Conservation (phyloP, 371 early-diverging fungal genomes). For the Choanephora cucurbitarum region DNA sequence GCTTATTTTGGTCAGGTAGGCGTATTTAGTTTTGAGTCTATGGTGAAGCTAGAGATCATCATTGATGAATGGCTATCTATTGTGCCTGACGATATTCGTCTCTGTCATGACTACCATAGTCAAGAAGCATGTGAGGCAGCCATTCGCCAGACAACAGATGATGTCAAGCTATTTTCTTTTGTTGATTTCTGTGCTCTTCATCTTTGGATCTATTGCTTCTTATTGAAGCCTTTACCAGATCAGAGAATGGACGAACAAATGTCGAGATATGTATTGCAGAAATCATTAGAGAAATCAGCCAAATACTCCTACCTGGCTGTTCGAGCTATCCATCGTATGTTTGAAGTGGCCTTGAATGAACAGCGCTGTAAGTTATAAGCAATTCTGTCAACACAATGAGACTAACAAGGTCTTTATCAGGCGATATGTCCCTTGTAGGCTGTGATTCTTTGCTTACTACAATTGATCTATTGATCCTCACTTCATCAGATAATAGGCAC, state of each 20-base stretch:
- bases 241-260: neutral
- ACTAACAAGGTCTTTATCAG: no score
- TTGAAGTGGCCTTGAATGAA: no score
- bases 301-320: neutral
- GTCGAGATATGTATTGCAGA: neutral
- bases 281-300: neutral
- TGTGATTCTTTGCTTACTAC: no score
- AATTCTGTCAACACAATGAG: no score
- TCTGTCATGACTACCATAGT: neutral
- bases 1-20: neutral
- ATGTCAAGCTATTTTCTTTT: neutral
- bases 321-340: no score
- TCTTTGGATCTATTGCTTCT: neutral
- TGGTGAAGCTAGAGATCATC: neutral
- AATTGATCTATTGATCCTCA: no score
- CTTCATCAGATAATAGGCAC: no score
- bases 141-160: neutral
- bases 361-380: no score
- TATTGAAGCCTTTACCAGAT: neutral
- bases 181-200: neutral
- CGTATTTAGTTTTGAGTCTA: constrained; percentile 5
- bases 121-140: neutral
- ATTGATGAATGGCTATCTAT: neutral
- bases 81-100: neutral
- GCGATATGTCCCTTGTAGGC: no score